Base-by-base conservation (phyloP, 2,329 filamentous ascomycete genomes). In the Diaporthe ilicicola region DNA sequence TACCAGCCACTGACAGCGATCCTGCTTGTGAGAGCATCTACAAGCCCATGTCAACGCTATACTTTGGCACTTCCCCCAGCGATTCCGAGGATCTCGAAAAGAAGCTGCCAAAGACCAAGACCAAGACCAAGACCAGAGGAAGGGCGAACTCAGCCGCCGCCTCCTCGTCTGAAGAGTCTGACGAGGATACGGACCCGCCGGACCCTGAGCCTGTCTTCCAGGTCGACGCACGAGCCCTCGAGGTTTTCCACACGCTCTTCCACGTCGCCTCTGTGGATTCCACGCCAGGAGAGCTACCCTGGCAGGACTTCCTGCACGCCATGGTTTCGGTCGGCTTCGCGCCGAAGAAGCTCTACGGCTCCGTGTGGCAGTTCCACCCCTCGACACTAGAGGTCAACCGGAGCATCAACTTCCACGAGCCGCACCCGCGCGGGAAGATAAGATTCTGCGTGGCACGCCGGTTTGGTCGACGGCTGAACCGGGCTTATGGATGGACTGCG, bases 401-500 rank as follows among this genome's bases (percentile, higher is more conserved):
- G 4, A 84, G 82, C 29, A 91, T 91, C 39, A 86, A 89, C 4
- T 88, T 91, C 72, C 88, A 91, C 73, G 88, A 90, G 75, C 89
- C 89, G 2, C 88, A 91, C 77, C 87, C 88, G 0, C 76, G 75
- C 1, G 79, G 79, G 1, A 90, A 90, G 77, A 81, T 91, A 4
- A 79, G 84, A 0, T 87, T 85, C 71, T 73, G 74, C 1, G 77
- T 76, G 50, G 87, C 86, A 0, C 80, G 87, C 56, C 76, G 83
- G 1, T 78, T 83, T 73, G 89, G 87, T 0, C 78, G 87, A 55
- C 78, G 88, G 27, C 74, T 91, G 50, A 81, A 77, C 64, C 79
- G 85, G 55, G 80, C 82, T 0, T 90, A 86, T 78, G 87, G 85
- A 0, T 90, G 86, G 87, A 19, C 72, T 71, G 81, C 81, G 0